Evolutionary conservation across 1,284 basidiomycete species (phyloP), one percentile per base, ranked within the genome.

Genomic region (Agroathelia rolfsii): DNA sequence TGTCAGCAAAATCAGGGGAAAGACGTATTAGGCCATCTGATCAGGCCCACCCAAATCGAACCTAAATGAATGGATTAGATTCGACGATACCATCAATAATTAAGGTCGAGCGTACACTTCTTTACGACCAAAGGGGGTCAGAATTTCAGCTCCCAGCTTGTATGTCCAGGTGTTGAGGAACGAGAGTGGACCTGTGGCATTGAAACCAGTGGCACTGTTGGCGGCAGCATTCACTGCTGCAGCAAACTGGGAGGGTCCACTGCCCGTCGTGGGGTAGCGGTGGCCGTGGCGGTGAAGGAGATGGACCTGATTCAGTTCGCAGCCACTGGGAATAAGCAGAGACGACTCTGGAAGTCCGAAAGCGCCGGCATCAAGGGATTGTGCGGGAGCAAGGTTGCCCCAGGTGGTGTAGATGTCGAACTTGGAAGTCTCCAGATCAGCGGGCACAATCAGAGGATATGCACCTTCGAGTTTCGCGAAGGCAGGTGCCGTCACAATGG

Each of bases 301-400:
- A 45, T 74, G 69, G 4, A 69, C 64, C 36, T 68, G 67, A 6
- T 53, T 63, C 28, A 76, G 50, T 20, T 53, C 50, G 48, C 73
- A 76, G 1, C 61, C 57, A 1, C 61, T 56, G 0, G 73, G 76
- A 4, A 74, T 47, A 6, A 58, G 35, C 1, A 69, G 63, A 4
- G 66, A 63, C 2, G 74, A 58, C 15, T 65, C 47, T 22, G 57
- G 56, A 9, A 78, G 56, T 11, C 74, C 75, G 43, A 73, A 75
- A 3, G 64, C 61, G 7, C 64, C 69, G 18, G 60, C 62, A 11
- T 61, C 53, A 19, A 76, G 63, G 3, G 70, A 74, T 45, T 66
- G 66, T 62, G 67, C 71, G 3, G 76, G 75, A 0, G 66, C 56
- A 13, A 78, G 62, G 45, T 69, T 74, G 12, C 72, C 76, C 58